These are phyloP conservation scores for Fusarium sp. DNA, from an alignment of 2,329 filamentous ascomycete genomes.

Conservation along the genomic window DNA sequence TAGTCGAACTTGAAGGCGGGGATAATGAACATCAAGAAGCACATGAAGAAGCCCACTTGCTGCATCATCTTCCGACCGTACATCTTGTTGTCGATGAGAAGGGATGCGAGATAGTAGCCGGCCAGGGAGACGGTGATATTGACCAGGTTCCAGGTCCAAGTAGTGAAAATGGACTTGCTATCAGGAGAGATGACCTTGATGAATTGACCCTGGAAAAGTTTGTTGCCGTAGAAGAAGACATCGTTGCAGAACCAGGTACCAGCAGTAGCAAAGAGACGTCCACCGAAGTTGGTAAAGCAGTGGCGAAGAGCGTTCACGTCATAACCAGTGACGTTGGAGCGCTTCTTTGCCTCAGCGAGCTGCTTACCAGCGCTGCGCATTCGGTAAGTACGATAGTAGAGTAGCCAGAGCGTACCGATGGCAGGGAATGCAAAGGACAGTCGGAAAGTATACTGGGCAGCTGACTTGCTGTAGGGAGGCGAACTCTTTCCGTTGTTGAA, in stretches of 20 bases:
- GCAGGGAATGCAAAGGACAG: conserved; percentile 92
- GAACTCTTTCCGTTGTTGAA: conserved; percentile 82
- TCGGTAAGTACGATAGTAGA: conserved; percentile 95
- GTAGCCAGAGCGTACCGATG: conserved; percentile 90
- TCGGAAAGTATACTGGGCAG: conserved; percentile 91
- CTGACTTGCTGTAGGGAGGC: conserved; percentile 79
- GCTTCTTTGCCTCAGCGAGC: conserved; percentile 84
- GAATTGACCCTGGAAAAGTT: conserved; percentile 93
- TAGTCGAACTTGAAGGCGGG: conserved; percentile 89
- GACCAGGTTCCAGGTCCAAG: conserved; percentile 92
- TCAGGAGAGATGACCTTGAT: conserved; percentile 81
- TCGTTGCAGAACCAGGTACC: conserved; percentile 96
- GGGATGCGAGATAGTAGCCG: conserved; percentile 90
- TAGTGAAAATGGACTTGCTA: conserved; percentile 79
- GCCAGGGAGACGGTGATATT: conserved; percentile 87
- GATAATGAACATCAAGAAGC: conserved; percentile 92
- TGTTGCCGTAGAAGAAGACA: conserved; percentile 99
- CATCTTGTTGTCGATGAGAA: conserved; percentile 94
- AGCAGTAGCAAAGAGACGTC: conserved; percentile 85
- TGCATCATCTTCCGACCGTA: conserved; percentile 98
- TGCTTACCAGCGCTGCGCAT: conserved; percentile 91
- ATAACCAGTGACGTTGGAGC: conserved; percentile 88
- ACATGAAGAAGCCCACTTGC: conserved; percentile 90
- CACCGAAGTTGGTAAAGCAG: conserved; percentile 85
- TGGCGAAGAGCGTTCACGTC: conserved; percentile 84